Conservation (phyloP, 495 filamentous ascomycete species). For the Neurospora sp. region DNA sequence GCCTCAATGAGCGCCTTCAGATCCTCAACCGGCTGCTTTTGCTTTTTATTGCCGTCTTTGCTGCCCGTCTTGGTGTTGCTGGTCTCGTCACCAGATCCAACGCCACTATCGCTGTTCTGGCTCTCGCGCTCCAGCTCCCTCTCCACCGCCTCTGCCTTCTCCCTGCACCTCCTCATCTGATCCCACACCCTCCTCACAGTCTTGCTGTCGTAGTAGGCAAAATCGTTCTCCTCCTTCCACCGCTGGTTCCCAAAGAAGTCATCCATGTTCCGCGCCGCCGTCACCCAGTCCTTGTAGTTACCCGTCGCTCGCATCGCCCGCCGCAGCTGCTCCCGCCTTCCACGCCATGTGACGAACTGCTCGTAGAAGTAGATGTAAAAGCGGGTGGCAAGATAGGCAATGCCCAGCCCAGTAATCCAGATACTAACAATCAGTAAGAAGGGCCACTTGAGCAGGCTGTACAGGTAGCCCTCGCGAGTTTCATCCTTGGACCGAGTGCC, state of each 20-base stretch:
- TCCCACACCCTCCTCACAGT: slow-evolving; percentile 67
- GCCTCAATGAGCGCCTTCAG: slow-evolving; percentile 69
- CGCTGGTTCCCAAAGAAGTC: slow-evolving; percentile 65
- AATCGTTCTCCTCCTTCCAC: slow-evolving; percentile 84
- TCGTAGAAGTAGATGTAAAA: slow-evolving; percentile 87
- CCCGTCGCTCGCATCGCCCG: slow-evolving; percentile 56
- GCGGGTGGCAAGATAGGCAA: slow-evolving; percentile 71
- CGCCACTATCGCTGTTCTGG: slow-evolving; percentile 6
- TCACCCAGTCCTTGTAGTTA: slow-evolving; percentile 74
- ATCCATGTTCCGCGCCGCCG: slow-evolving; percentile 69
- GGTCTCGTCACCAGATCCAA: slow-evolving; percentile 12
- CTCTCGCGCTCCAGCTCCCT: slow-evolving; percentile 11
- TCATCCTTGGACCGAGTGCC: slow-evolving; percentile 65
- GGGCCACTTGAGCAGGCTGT: slow-evolving; percentile 84
- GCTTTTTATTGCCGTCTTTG: slow-evolving; percentile 15
- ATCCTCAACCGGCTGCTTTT: slow-evolving; percentile 49
- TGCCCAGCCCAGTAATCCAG: slow-evolving; percentile 61
- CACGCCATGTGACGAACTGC: slow-evolving; percentile 62
- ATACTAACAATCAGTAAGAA: slow-evolving; percentile 65
- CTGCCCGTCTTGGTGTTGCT: slow-evolving; percentile 14
- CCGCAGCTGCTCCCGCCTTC: slow-evolving; percentile 59
- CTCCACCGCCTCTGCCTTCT: slow-evolving; percentile 47
- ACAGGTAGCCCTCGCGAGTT: slow-evolving; percentile 86
- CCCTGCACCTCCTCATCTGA: slow-evolving; percentile 55
- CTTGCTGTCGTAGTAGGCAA: slow-evolving; percentile 86